phyloP scores from a whole-genome alignment of 768 basidiomycete species.

The Cystobasidium tubakii region DNA sequence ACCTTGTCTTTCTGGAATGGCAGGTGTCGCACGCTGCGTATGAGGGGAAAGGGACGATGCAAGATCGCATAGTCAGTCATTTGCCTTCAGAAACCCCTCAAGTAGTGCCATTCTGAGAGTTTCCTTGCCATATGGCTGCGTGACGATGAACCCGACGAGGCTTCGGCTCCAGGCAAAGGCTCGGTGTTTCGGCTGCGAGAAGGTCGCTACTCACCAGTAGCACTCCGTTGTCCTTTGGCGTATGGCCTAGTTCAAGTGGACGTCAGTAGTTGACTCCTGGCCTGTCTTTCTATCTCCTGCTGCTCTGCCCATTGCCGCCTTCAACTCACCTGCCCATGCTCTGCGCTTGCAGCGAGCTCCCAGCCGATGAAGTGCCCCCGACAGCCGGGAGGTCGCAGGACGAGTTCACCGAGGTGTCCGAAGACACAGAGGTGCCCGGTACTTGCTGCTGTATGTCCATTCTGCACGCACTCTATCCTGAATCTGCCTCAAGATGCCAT shows the following conservation, averaged over 20 bases:
- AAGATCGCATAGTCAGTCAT: neutral
- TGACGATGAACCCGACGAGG: neutral
- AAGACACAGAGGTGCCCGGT: neutral
- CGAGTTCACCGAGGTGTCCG: neutral
- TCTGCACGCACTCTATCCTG: neutral
- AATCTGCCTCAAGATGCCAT: too few species aligned
- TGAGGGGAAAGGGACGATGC: neutral
- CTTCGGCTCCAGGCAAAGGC: neutral
- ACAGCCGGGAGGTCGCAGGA: neutral
- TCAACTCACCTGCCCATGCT: neutral
- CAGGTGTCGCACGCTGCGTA: neutral
- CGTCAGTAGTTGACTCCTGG: neutral
- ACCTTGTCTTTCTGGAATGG: slow-evolving; percentile 12
- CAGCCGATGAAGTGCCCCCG: neutral
- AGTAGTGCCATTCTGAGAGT: neutral
- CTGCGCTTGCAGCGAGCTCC: too few species aligned
- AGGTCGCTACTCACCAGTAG: neutral
- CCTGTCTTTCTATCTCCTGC: neutral
- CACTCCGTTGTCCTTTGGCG: slow-evolving; percentile 1
- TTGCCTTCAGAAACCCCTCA: neutral
- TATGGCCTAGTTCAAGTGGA: neutral
- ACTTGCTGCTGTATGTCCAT: neutral
- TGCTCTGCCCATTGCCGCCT: neutral
- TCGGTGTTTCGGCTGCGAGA: neutral
- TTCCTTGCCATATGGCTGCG: neutral